A percentile compares a stretch with the other conserved stretches of the same genome.
These are phyloP conservation scores for Spathaspora hagerdaliae DNA, from an alignment of 805 yeast species.

Conservation along the genomic window DNA sequence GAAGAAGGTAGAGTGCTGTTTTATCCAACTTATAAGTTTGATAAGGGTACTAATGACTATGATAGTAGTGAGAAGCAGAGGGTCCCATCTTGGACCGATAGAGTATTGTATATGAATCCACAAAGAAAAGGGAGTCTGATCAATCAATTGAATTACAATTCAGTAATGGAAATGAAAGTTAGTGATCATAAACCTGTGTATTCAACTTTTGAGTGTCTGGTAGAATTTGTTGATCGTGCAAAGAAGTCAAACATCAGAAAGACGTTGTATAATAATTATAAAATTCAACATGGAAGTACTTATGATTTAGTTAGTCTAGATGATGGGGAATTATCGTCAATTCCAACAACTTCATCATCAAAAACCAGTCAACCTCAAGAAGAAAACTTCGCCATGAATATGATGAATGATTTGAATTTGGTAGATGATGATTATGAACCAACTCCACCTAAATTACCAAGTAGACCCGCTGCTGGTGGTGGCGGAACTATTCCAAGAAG, in stretches of 20 bases:
- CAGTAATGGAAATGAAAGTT: slow-evolving; percentile 52
- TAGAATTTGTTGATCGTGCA: slow-evolving; percentile 56
- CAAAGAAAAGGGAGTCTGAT: slow-evolving; percentile 20
- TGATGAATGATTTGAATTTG: slow-evolving; percentile 34
- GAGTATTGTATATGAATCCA: slow-evolving; percentile 66
- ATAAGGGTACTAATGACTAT: slow-evolving; percentile 74
- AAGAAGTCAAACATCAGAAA: slow-evolving; percentile 26
- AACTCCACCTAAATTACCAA: slow-evolving; percentile 6
- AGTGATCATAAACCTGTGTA: slow-evolving; percentile 95
- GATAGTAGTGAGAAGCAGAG: slow-evolving; percentile 91
- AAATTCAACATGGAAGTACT: slow-evolving; percentile 19
- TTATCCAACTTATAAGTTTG: slow-evolving; percentile 92
- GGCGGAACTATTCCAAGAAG: slow-evolving; percentile 5
- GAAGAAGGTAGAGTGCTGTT: slow-evolving; percentile 77
- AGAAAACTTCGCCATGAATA: slow-evolving; percentile 20
- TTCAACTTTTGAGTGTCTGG: slow-evolving; percentile 66
- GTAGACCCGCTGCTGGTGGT: slow-evolving; percentile 9
- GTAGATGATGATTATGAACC: slow-evolving; percentile 25
- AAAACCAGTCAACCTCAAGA: not conserved
- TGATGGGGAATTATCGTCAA: not conserved
- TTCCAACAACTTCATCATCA: slow-evolving; percentile 7
- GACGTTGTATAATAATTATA: slow-evolving; percentile 25
- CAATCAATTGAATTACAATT: slow-evolving; percentile 64
- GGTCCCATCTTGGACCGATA: slow-evolving; percentile 97
- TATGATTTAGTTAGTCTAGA: slow-evolving; percentile 6